Evolutionary conservation across 495 filamentous ascomycete genomes (phyloP).

Genomic region (Lasiosphaeriaceae sp.): DNA sequence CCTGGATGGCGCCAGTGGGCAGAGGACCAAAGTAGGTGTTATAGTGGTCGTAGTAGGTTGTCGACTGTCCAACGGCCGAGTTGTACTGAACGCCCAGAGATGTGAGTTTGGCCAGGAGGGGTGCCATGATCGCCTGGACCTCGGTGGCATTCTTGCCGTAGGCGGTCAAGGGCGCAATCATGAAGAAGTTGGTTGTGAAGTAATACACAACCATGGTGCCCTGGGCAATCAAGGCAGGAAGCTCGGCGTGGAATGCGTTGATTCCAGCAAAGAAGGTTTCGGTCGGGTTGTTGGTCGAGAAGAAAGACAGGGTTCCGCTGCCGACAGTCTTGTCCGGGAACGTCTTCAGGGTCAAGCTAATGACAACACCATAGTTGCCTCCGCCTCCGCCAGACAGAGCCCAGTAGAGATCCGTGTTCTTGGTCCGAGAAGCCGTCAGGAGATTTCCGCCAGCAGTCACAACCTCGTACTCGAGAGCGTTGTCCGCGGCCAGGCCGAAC

Average conservation of each 20-base stretch:
- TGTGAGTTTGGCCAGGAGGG: slow-evolving; percentile 29
- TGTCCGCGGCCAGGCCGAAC: slow-evolving; percentile 60
- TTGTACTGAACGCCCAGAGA: slow-evolving; percentile 27
- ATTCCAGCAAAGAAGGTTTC: slow-evolving; percentile 41
- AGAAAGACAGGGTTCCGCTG: slow-evolving; percentile 30
- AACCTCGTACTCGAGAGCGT: slow-evolving; percentile 57
- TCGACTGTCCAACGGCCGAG: slow-evolving; percentile 25
- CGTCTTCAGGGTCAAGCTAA: slow-evolving; percentile 40
- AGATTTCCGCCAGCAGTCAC: slow-evolving; percentile 46
- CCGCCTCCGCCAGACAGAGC: slow-evolving; percentile 55
- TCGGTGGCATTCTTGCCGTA: slow-evolving; percentile 33
- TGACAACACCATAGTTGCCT: slow-evolving; percentile 48
- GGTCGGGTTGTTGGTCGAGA: slow-evolving; percentile 23
- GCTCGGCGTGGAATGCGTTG: slow-evolving; percentile 23
- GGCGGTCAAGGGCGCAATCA: slow-evolving; percentile 39
- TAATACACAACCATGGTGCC: slow-evolving; percentile 41
- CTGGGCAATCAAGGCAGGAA: slow-evolving; percentile 21
- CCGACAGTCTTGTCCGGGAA: slow-evolving; percentile 34
- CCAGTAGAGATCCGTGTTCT: slow-evolving; percentile 58
- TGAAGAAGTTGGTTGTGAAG: slow-evolving; percentile 46
- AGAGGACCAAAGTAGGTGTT: slow-evolving; percentile 40
- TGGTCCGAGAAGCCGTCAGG: slow-evolving; percentile 43
- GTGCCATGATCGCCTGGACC: slow-evolving; percentile 31
- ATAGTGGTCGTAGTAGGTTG: slow-evolving; percentile 46
- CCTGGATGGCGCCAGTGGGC: slow-evolving; percentile 37